Conservation (phyloP, 148 eudicot species). For the Nepenthes mirabilis region DNA sequence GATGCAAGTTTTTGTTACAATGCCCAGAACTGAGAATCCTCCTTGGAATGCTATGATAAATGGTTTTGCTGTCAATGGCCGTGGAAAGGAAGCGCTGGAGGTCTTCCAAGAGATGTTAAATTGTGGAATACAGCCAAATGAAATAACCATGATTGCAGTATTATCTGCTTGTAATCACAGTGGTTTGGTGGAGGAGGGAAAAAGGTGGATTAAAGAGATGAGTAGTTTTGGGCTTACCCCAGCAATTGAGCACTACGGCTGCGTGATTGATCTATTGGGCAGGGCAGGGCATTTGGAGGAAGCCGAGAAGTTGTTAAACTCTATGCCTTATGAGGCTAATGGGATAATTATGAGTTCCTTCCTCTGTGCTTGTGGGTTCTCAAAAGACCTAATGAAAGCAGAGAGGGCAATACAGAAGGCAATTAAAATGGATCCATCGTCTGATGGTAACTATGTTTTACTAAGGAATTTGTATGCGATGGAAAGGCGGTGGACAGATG, state of each 20-base stretch:
- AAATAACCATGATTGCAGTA: conserved; percentile 62
- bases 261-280: conserved; percentile 66
- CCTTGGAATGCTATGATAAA: conserved; percentile 78
- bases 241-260: conserved; percentile 72
- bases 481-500: conserved; percentile 67
- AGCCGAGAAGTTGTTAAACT: conserved; percentile 50
- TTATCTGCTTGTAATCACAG: conserved; percentile 76
- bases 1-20: conserved; percentile 30
- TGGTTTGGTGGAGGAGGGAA: conserved; percentile 75
- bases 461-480: conserved; percentile 60
- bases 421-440: conserved; percentile 25
- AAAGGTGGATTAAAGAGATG: conserved; percentile 48
- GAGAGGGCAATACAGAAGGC: conserved; percentile 43
- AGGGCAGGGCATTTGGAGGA: conserved; percentile 66
- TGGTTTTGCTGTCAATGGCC: conserved; percentile 71
- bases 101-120: conserved; percentile 43
- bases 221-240: conserved; percentile 31
- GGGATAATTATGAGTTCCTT: conserved; percentile 66
- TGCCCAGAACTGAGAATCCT: conserved; percentile 31
- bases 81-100: conserved; percentile 49
- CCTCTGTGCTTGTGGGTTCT: conserved; percentile 54
- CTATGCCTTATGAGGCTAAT: conserved; percentile 75
- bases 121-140: conserved; percentile 38
- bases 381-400: conserved; percentile 51
- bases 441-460: conserved; percentile 51